phyloP scores from a whole-genome alignment of 768 basidiomycete genomes.

The Russula sp. region DNA sequence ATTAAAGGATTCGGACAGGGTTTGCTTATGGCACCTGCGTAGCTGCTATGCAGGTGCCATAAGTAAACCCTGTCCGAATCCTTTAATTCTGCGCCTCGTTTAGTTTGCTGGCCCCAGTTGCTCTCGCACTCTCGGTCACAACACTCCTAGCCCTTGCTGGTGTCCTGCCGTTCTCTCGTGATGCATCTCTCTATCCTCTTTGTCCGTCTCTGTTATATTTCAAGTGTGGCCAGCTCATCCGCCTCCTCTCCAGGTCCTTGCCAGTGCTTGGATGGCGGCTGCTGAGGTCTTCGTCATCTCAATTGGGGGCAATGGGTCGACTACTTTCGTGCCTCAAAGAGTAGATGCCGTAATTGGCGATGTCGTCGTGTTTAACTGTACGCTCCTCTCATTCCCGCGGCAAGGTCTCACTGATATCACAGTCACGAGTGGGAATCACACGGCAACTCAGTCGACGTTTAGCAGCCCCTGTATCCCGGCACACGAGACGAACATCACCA shows the following conservation, averaged over 20 bases:
- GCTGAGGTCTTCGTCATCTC: constrained; percentile 39
- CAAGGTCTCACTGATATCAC: constrained; percentile 42
- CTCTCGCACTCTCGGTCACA: not conserved
- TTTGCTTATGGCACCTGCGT: not conserved
- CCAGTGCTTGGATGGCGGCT: constrained; percentile 17
- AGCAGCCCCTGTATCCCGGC: constrained; percentile 45
- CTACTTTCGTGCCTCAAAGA: constrained; percentile 39
- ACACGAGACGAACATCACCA: constrained; percentile 38
- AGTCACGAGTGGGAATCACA: constrained; percentile 28
- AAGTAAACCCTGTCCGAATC: not conserved
- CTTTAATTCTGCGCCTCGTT: constrained; percentile 2
- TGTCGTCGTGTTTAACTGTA: constrained; percentile 51
- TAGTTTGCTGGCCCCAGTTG: not conserved
- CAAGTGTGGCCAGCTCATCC: not conserved
- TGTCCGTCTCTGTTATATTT: constrained; percentile 1
- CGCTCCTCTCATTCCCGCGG: constrained; percentile 14
- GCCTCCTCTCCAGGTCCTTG: constrained; percentile 10
- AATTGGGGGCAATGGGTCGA: constrained; percentile 38
- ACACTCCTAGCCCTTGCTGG: not conserved
- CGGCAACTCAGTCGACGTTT: constrained; percentile 50
- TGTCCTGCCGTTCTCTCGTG: not conserved
- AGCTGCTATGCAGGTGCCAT: not conserved
- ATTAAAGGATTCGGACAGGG: not conserved
- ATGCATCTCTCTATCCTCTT: not conserved
- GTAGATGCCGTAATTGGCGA: constrained; percentile 43